Evolutionary conservation across 2,329 filamentous ascomycete genomes (phyloP).

Genomic region (Diaporthe sp.): DNA sequence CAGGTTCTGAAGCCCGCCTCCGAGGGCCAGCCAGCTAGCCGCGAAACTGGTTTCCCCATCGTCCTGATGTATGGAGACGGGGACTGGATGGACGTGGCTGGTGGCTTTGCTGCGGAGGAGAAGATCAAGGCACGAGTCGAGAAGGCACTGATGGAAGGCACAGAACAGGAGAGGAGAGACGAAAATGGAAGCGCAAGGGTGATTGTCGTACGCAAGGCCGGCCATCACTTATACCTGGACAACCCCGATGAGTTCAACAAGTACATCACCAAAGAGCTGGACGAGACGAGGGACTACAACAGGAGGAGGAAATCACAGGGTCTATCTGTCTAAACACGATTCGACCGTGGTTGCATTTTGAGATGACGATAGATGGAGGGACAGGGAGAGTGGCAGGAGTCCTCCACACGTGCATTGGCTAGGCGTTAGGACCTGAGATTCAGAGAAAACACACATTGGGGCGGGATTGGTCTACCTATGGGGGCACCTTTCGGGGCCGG

Average conservation of each 20-base stretch:
- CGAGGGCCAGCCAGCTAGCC: slow-evolving; percentile 44
- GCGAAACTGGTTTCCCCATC: slow-evolving; percentile 79
- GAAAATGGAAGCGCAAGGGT: slow-evolving; percentile 89
- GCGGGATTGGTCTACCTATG: background rate
- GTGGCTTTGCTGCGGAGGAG: slow-evolving; percentile 82
- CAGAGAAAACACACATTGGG: background rate
- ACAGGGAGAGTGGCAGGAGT: background rate
- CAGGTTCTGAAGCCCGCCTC: slow-evolving; percentile 61
- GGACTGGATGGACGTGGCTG: slow-evolving; percentile 98
- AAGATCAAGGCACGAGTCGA: slow-evolving; percentile 77
- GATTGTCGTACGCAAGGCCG: slow-evolving; percentile 73
- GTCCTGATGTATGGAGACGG: slow-evolving; percentile 97
- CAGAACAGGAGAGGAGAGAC: slow-evolving; percentile 71
- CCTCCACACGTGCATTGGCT: slow-evolving; percentile 22
- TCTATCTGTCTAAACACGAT: slow-evolving; percentile 4
- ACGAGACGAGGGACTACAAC: slow-evolving; percentile 54
- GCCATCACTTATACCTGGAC: slow-evolving; percentile 70
- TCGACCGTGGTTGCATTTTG: background rate
- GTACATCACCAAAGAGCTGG: slow-evolving; percentile 62
- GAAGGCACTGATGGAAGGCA: slow-evolving; percentile 69
- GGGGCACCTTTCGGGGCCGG: background rate
- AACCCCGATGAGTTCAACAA: slow-evolving; percentile 69
- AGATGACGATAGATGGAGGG: background rate
- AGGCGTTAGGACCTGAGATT: slow-evolving; percentile 20
- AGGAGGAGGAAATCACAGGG: slow-evolving; percentile 33